Percentiles rank a stretch among this genome's conserved stretches.
These are phyloP conservation scores for Exophiala viscosa DNA, from an alignment of 2,329 filamentous ascomycete genomes.

Conservation along the genomic window DNA sequence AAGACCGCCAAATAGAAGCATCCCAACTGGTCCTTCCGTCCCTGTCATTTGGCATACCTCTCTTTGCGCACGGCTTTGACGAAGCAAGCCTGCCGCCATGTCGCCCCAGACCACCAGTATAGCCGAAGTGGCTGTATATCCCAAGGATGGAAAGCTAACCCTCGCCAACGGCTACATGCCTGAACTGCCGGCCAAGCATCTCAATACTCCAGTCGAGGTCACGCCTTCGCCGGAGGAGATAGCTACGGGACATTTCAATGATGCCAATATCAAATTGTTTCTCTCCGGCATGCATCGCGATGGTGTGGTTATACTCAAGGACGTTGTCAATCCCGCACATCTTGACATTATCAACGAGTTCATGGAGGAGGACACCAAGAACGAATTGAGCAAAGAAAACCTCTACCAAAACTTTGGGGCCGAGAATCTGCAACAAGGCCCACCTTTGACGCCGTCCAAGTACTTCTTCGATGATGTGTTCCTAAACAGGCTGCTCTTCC, in stretches of 20 bases:
- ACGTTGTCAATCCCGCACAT: conserved; percentile 32
- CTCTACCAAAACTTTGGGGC: not conserved
- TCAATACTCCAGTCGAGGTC: conserved; percentile 12
- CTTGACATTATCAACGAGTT: conserved; percentile 31
- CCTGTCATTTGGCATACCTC: too few species aligned
- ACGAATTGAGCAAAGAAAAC: conserved; percentile 36
- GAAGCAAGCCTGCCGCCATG: not conserved
- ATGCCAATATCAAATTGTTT: conserved; percentile 16
- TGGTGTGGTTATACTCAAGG: conserved; percentile 36
- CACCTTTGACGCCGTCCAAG: conserved; percentile 33
- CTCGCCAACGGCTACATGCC: conserved; percentile 9
- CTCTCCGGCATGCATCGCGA: conserved; percentile 30
- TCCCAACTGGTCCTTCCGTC: too few species aligned
- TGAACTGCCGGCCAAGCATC: conserved; percentile 8
- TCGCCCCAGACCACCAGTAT: not conserved
- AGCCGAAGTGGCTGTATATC: not conserved
- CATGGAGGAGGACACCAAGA: conserved; percentile 30
- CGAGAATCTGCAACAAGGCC: conserved; percentile 2
- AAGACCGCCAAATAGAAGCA: too few species aligned
- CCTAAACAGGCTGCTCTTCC: conserved; percentile 37
- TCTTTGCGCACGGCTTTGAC: too few species aligned
- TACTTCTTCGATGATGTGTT: conserved; percentile 36
- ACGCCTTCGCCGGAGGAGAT: conserved; percentile 5
- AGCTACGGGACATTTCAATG: conserved; percentile 8
- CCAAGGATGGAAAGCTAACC: conserved; percentile 7